Evolutionary conservation across 345 rosid genomes (phyloP), one percentile per base, ranked within the genome.

Genomic region (Moricandia moricandioides): DNA sequence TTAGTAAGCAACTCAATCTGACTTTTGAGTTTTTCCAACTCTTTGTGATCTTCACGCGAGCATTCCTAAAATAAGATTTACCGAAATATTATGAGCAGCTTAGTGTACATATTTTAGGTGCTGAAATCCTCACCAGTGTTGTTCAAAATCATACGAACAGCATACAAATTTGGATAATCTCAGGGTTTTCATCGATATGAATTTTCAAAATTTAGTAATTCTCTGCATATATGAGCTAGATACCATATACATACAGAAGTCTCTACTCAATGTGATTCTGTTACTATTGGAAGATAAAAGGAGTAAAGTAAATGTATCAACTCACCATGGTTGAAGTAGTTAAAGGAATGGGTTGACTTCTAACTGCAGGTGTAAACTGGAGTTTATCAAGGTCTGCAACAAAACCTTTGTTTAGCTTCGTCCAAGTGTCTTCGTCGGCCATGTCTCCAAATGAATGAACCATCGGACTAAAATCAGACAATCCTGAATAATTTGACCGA

Each of bases 361-460:
- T 87, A 80, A 85, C 78, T 3, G 89, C 86, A 24, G 97, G 93
- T 78, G 97, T 90, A 79, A 78, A 82, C 70, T 81, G 91, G 72
- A 95, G 78, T 43, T 83, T 78, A 81, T 95, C 97, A 30, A 95
- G 93, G 82, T 95, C 93, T 77, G 89, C 86, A 60, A 85, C 72
- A 72, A 81, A 90, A 64, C 99, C 98, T 70, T 88, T 88, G 82
- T 95, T 95, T 87, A 95, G 84, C 83, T 88, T 86, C 76, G 87
- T 77, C 99, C 97, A 95, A 11, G 93, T 84, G 71, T 95, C 99
- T 84, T 95, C 97, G 78, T 95, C 99, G 37, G 97, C 99, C 52
- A 95, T 85, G 65, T 82, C 83, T 79, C 91, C 87, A 62, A 87
- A 79, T 71, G 84, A 76, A 82, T 90, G 86, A 51, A 92, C 93